These are phyloP conservation scores for Crotalaria pallida DNA, from an alignment of 306 rosid species.

Conservation along the genomic window DNA sequence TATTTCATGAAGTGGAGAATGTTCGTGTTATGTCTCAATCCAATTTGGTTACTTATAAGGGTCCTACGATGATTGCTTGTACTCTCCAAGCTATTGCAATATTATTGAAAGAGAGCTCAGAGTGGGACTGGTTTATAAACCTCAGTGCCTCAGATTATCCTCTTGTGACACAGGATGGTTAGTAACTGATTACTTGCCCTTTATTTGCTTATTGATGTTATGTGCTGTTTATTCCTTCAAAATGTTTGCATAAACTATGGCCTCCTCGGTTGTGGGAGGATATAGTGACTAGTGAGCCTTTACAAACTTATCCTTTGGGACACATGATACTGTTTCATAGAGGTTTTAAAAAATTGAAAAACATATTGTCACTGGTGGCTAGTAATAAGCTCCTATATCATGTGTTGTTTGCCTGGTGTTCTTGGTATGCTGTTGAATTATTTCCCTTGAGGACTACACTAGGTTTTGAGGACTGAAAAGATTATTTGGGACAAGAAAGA, in stretches of 20 bases:
- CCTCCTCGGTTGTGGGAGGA: conserved; percentile 5
- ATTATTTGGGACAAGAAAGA: not conserved
- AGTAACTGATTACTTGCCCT: conserved; percentile 23
- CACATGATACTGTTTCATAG: not conserved
- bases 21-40: conserved; percentile 83
- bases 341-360: not conserved
- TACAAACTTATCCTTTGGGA: not conserved
- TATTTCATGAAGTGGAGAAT: conserved; percentile 75
- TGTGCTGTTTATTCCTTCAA: not conserved
- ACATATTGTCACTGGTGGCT: not conserved
- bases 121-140: conserved; percentile 88
- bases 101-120: conserved; percentile 68
- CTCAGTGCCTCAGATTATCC: conserved; percentile 99
- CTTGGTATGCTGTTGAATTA: not conserved
- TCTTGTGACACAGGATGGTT: conserved; percentile 94
- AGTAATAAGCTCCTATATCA: not conserved
- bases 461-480: not conserved
- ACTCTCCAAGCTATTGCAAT: conserved; percentile 94
- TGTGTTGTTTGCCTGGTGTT: conserved; percentile 8
- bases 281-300: not conserved
- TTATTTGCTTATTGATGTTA: conserved; percentile 10
- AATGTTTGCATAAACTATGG: conserved; percentile 9
- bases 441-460: conserved; percentile 18
- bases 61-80: conserved; percentile 98
- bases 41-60: conserved; percentile 93